phyloP scores from a whole-genome alignment of 2,329 filamentous ascomycete genomes.

The Calonectria hawksworthii region DNA sequence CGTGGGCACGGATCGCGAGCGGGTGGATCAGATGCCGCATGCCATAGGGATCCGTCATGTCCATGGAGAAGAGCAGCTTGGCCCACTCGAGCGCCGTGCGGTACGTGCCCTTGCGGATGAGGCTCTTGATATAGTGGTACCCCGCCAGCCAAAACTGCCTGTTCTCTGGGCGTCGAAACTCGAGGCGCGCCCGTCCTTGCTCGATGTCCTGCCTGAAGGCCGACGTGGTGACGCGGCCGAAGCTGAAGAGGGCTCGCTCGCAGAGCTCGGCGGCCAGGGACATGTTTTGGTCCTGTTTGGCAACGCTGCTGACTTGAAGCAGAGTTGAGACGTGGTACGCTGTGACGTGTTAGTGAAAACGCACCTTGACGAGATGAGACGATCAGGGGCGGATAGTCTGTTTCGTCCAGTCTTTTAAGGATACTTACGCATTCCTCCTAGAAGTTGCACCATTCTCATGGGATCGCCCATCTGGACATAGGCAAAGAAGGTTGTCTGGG shows the following conservation, averaged over 20 bases:
- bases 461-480: constrained; percentile 89
- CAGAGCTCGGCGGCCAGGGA: constrained; percentile 88
- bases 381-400: background rate
- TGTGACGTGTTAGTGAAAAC: constrained; percentile 42
- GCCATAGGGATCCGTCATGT: constrained; percentile 85
- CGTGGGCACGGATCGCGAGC: constrained; percentile 84
- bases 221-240: constrained; percentile 89
- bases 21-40: constrained; percentile 86
- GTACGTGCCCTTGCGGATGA: constrained; percentile 93
- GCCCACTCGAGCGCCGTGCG: constrained; percentile 95
- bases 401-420: background rate
- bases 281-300: constrained; percentile 91
- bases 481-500: constrained; percentile 82
- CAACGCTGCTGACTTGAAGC: constrained; percentile 93
- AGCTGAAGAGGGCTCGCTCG: constrained; percentile 91
- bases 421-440: constrained; percentile 61
- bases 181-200: constrained; percentile 83
- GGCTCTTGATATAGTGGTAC: constrained; percentile 88
- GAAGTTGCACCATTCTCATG: constrained; percentile 82
- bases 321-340: constrained; percentile 94
- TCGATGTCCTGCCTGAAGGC: constrained; percentile 83
- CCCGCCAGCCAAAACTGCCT: constrained; percentile 92
- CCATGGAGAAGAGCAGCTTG: constrained; percentile 83
- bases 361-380: too few species aligned
- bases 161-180: constrained; percentile 88